A percentile compares a stretch with the other conserved stretches of the same genome.
These are phyloP conservation scores for Nemania sp. DNA, from an alignment of 2,329 filamentous ascomycete genomes.

Conservation along the genomic window DNA sequence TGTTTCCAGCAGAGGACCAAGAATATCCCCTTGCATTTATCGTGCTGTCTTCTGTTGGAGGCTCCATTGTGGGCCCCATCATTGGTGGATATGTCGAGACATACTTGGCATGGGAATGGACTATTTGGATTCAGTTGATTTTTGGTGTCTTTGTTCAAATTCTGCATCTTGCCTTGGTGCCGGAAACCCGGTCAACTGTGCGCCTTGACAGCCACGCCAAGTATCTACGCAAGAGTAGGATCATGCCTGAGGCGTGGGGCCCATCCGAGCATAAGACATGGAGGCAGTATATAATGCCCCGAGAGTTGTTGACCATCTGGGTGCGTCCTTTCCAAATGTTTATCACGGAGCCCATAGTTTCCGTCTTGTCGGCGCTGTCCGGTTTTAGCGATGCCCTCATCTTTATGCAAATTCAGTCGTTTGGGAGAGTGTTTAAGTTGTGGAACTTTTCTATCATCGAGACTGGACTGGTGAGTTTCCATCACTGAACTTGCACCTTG, in stretches of 20 bases:
- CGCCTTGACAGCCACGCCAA: slow-evolving; percentile 64
- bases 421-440: slow-evolving; percentile 61
- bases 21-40: slow-evolving; percentile 65
- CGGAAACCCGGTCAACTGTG: slow-evolving; percentile 62
- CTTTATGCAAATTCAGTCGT: slow-evolving; percentile 69
- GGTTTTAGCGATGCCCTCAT: slow-evolving; percentile 68
- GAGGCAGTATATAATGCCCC: slow-evolving; percentile 45
- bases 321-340: slow-evolving; percentile 67
- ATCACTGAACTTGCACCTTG: neutral
- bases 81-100: slow-evolving; percentile 57
- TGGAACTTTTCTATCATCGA: slow-evolving; percentile 57
- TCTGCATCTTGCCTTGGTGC: slow-evolving; percentile 57
- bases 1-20: slow-evolving; percentile 62
- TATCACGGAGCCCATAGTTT: slow-evolving; percentile 64
- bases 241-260: slow-evolving; percentile 48
- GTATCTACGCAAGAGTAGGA: slow-evolving; percentile 53
- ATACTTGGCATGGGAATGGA: slow-evolving; percentile 59
- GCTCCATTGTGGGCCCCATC: slow-evolving; percentile 58
- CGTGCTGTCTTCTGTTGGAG: slow-evolving; percentile 60
- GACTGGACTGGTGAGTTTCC: slow-evolving; percentile 35
- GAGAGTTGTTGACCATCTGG: slow-evolving; percentile 55
- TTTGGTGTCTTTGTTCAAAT: slow-evolving; percentile 58
- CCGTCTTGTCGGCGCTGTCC: slow-evolving; percentile 60
- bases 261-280: slow-evolving; percentile 52
- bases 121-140: slow-evolving; percentile 66